Evolutionary conservation across 2,329 filamentous ascomycete genomes (phyloP), one percentile per base, ranked within the genome.

Genomic region (Neodidymelliopsis sp.): DNA sequence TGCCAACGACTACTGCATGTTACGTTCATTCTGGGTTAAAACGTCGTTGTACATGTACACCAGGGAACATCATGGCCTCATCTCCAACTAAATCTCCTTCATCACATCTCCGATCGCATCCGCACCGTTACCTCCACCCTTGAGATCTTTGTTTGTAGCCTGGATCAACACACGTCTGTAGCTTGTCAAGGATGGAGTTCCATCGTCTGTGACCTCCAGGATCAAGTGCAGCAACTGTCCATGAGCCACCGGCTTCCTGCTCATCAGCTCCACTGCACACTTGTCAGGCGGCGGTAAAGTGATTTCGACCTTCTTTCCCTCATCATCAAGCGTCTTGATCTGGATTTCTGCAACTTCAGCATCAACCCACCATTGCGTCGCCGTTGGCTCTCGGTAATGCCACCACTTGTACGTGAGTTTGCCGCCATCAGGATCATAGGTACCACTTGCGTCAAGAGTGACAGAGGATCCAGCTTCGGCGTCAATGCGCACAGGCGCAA

Each of bases 151-250:
- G 35, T 71, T 70, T 8, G 60, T 68, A 5, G 37, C 63, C 50
- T 73, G 70, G 7, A 76, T 66, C 37, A 76, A 56, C 13, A 81
- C 67, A 11, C 80, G 62, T 41, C 75, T 72, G 63, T 82, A 82
- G 37, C 70, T 77, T 24, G 75, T 80, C 57, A 82, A 60, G 6
- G 67, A 62, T 15, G 76, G 76, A 3, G 63, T 65, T 1, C 78
- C 79, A 15, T 68, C 60, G 44, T 80, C 75, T 6, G 65, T 76
- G 4, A 81, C 78, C 54, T 81, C 76, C 1, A 83, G 66, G 19
- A 83, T 76, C 28, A 81, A 52, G 62, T 81, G 79, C 53, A 81
- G 65, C 31, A 74, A 53, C 60, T 80, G 73, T 3, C 79, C 79
- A 41, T 69, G 66, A 4, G 59, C 64, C 22, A 75, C 52, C 10